Evolutionary conservation across 2,329 filamentous ascomycete species (phyloP).

Genomic region (Calonectria hongkongensis): DNA sequence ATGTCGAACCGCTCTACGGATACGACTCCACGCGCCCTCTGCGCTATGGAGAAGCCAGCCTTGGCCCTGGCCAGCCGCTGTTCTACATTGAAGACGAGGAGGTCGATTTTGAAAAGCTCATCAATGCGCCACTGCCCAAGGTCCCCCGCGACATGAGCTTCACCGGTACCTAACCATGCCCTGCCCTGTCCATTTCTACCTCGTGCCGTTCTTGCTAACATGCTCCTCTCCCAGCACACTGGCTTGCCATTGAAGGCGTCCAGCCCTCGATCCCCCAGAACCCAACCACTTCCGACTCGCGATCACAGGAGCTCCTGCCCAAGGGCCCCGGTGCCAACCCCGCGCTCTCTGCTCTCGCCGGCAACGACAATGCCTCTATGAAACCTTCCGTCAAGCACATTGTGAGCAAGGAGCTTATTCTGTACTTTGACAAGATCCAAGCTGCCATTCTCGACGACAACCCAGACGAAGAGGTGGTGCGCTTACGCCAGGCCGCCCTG

Average conservation of each 20-base stretch:
- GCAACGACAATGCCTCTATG: slow-evolving; percentile 87
- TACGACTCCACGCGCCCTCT: slow-evolving; percentile 95
- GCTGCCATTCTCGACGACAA: slow-evolving; percentile 90
- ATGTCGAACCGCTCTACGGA: slow-evolving; percentile 96
- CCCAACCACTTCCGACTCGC: slow-evolving; percentile 88
- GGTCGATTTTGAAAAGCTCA: slow-evolving; percentile 98
- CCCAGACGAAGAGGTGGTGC: slow-evolving; percentile 83
- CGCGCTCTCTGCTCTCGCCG: slow-evolving; percentile 86
- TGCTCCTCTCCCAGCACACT: slow-evolving; percentile 80
- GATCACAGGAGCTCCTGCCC: slow-evolving; percentile 88
- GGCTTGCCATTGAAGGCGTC: slow-evolving; percentile 97
- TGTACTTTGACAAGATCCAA: slow-evolving; percentile 98
- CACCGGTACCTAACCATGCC: slow-evolving; percentile 77
- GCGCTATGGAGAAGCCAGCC: slow-evolving; percentile 92
- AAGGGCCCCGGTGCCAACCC: slow-evolving; percentile 94
- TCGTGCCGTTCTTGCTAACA: slow-evolving; percentile 39
- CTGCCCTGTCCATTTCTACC: not conserved
- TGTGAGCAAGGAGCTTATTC: slow-evolving; percentile 94
- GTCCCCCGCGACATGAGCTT: slow-evolving; percentile 95
- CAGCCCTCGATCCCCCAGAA: slow-evolving; percentile 98
- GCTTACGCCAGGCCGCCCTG: slow-evolving; percentile 88
- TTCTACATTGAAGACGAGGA: slow-evolving; percentile 99
- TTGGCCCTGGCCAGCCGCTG: slow-evolving; percentile 94
- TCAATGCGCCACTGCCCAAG: slow-evolving; percentile 96
- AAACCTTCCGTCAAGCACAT: slow-evolving; percentile 97